phyloP scores from a whole-genome alignment of 768 basidiomycete species.

The Phanerochaete carnosa region DNA sequence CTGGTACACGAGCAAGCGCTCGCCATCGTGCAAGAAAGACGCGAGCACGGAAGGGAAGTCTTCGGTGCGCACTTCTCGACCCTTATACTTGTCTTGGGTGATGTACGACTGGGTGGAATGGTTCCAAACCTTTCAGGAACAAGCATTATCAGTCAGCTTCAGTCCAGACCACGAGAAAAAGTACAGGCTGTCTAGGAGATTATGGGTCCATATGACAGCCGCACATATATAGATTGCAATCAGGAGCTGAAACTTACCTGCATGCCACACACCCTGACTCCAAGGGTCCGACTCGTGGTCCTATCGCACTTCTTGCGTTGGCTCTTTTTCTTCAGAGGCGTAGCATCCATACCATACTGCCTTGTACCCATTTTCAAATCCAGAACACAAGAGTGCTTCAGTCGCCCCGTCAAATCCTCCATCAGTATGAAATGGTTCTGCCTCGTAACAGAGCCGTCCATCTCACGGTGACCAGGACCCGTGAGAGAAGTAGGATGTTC shows the following conservation, averaged over 20 bases:
- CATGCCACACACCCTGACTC: slow-evolving; percentile 97
- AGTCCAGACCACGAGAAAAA: not conserved
- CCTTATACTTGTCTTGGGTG: slow-evolving; percentile 95
- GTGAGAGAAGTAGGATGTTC: slow-evolving; percentile 11
- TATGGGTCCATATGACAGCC: slow-evolving; percentile 4
- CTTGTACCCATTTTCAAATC: slow-evolving; percentile 99
- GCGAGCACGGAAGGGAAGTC: slow-evolving; percentile 82
- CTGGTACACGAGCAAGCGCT: slow-evolving; percentile 81
- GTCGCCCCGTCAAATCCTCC: slow-evolving; percentile 94
- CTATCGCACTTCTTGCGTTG: slow-evolving; percentile 98
- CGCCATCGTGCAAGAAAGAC: slow-evolving; percentile 84
- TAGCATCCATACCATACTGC: slow-evolving; percentile 97
- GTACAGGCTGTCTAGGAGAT: not conserved
- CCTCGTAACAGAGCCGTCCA: slow-evolving; percentile 48
- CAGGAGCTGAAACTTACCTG: slow-evolving; percentile 63
- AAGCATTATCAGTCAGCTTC: slow-evolving; percentile 8
- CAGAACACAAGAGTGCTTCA: slow-evolving; percentile 91
- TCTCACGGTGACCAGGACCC: slow-evolving; percentile 4
- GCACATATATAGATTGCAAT: slow-evolving; percentile 1
- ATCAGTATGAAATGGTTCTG: slow-evolving; percentile 98
- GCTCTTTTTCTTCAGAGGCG: slow-evolving; percentile 90
- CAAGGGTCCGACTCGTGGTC: slow-evolving; percentile 88
- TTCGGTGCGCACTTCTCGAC: slow-evolving; percentile 82
- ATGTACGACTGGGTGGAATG: slow-evolving; percentile 76
- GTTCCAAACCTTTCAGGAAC: slow-evolving; percentile 80